These are phyloP conservation scores for Epichloe aotearoae DNA, from an alignment of 2,329 filamentous ascomycete species.

Conservation along the genomic window DNA sequence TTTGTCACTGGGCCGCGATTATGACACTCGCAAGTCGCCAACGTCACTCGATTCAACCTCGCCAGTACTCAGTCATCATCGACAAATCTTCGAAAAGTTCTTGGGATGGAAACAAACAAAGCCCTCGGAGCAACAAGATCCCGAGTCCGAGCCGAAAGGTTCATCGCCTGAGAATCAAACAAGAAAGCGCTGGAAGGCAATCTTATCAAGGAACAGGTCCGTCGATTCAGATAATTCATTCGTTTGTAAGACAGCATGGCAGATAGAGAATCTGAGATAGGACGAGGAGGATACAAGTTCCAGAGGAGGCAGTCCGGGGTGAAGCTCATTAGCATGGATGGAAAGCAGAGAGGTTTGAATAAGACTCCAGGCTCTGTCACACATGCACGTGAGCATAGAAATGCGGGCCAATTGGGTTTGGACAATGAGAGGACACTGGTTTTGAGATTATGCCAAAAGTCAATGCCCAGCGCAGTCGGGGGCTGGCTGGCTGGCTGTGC, in stretches of 20 bases:
- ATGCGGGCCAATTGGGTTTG: background rate
- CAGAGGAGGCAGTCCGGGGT: background rate
- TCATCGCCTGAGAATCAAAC: background rate
- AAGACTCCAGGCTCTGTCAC: background rate
- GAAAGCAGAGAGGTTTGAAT: no score
- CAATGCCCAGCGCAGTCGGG: background rate
- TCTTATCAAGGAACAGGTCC: conserved; percentile 3
- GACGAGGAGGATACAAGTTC: background rate
- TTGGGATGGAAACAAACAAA: background rate
- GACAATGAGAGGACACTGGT: background rate
- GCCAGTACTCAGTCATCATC: background rate
- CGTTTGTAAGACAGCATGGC: conserved; percentile 8
- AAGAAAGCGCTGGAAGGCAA: background rate
- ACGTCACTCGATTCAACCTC: background rate
- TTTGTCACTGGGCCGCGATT: background rate
- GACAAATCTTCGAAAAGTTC: background rate
- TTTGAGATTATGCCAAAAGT: background rate
- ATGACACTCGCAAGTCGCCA: background rate
- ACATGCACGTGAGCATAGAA: background rate
- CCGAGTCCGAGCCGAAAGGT: background rate
- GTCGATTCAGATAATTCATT: conserved; percentile 9
- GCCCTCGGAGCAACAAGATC: background rate
- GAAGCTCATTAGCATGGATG: background rate
- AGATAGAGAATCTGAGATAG: conserved; percentile 4
- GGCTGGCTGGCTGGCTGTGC: background rate